phyloP scores from a whole-genome alignment of 371 early-diverging fungal species.

The Mortierella sp. region DNA sequence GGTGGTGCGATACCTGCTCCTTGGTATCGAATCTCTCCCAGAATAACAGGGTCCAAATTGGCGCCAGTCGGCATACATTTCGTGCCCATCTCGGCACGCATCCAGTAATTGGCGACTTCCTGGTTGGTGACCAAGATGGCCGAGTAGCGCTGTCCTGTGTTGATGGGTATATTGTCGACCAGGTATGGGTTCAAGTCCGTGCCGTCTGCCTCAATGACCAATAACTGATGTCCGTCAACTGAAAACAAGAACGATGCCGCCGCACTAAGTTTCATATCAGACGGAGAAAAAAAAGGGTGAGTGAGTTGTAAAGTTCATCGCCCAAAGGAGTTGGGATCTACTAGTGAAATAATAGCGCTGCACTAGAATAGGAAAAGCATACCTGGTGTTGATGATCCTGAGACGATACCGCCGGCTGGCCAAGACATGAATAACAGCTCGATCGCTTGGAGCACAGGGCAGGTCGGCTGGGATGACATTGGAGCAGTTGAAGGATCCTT shows the following conservation, averaged over 20 bases:
- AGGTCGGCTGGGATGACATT: constrained; percentile 44
- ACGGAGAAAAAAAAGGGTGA: neutral
- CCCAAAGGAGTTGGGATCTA: neutral
- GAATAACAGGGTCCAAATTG: constrained; percentile 48
- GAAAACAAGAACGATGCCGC: constrained; percentile 54
- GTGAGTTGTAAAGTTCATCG: neutral
- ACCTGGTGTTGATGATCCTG: constrained; percentile 54
- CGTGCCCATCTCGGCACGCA: constrained; percentile 53
- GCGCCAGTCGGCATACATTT: constrained; percentile 28
- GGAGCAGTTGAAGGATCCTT: constrained; percentile 45
- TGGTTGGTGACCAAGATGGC: constrained; percentile 57
- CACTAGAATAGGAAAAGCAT: neutral
- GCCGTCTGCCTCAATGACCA: constrained; percentile 58
- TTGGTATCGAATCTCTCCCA: constrained; percentile 58
- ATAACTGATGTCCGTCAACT: constrained; percentile 52
- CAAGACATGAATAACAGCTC: constrained; percentile 40
- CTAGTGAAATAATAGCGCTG: neutral
- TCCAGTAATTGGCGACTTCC: constrained; percentile 54
- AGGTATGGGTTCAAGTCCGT: constrained; percentile 49
- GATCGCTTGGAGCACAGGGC: constrained; percentile 28
- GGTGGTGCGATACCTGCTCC: constrained; percentile 46
- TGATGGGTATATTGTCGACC: constrained; percentile 56
- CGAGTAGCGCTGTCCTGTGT: constrained; percentile 59
- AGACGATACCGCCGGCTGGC: constrained; percentile 53
- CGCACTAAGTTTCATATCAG: constrained; percentile 34